phyloP scores from a whole-genome alignment of 495 filamentous ascomycete genomes.

The Pyrenopolyporus hunteri region DNA sequence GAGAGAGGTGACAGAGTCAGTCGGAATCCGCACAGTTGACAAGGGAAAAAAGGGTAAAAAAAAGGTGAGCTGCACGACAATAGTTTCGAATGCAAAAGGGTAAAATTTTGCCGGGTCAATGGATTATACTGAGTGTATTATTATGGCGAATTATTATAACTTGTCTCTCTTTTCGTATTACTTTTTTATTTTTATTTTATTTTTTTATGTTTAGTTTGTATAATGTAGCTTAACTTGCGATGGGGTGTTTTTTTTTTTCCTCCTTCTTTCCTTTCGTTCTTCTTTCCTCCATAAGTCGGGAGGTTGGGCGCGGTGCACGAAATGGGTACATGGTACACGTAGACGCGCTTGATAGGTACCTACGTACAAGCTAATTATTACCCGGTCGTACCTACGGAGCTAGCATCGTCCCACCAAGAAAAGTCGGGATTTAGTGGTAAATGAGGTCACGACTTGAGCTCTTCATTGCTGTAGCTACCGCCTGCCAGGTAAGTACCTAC shows the following conservation, averaged over 20 bases:
- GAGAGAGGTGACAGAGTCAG: too few species aligned
- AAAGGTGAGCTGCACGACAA: slow-evolving; percentile 10
- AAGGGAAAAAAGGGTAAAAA: slow-evolving; percentile 1
- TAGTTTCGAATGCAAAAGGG: slow-evolving; percentile 20
- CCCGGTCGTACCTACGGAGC: slow-evolving; percentile 4
- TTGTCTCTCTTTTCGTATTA: neutral
- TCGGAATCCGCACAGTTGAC: neutral
- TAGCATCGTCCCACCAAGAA: slow-evolving; percentile 12
- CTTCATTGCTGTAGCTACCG: neutral
- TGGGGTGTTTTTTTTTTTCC: slow-evolving; percentile 24
- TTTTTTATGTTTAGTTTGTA: neutral
- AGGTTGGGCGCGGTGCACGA: slow-evolving; percentile 27
- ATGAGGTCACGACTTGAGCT: neutral
- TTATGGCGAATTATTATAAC: slow-evolving; percentile 22
- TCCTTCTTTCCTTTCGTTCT: slow-evolving; percentile 5
- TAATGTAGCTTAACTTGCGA: slow-evolving; percentile 3
- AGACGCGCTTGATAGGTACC: slow-evolving; percentile 28
- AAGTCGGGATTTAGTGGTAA: neutral
- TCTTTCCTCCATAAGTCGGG: slow-evolving; percentile 15
- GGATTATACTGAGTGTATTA: slow-evolving; percentile 29
- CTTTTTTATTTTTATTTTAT: slow-evolving; percentile 1
- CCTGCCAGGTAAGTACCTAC: too few species aligned
- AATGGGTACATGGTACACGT: slow-evolving; percentile 25
- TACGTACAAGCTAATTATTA: slow-evolving; percentile 18
- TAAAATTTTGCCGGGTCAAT: slow-evolving; percentile 26